Conservation (phyloP, 441 rosid genomes). For the Adansonia grandidieri region DNA sequence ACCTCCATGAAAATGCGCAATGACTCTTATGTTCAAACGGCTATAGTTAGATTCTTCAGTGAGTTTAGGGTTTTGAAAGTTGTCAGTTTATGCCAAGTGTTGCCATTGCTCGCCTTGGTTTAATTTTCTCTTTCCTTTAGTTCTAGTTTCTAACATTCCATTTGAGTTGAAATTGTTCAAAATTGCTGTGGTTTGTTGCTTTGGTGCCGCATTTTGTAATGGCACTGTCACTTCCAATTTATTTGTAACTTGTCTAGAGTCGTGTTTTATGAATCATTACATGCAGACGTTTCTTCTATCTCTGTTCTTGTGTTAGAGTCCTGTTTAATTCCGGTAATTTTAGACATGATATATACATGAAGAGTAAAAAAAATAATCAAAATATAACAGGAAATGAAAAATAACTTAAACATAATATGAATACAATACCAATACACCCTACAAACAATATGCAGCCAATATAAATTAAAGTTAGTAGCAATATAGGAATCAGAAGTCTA, state of each 20-base stretch:
- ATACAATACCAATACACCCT: no score
- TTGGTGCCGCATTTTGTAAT: conserved; percentile 36
- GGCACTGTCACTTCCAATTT: conserved; percentile 25
- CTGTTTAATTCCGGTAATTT: no score
- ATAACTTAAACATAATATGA: no score
- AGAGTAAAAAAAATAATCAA: no score
- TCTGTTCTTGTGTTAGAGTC: not conserved
- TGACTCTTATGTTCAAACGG: conserved; percentile 21
- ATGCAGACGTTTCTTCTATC: not conserved
- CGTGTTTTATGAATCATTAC: conserved; percentile 17
- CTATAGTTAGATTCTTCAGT: conserved; percentile 25
- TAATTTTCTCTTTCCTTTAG: not conserved
- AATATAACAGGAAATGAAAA: no score
- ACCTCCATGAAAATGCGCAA: conserved; percentile 13
- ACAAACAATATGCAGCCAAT: not conserved
- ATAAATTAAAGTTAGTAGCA: not conserved
- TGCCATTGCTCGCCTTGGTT: not conserved
- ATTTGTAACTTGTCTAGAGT: conserved; percentile 19
- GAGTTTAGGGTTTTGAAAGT: conserved; percentile 20
- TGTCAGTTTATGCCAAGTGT: conserved; percentile 13
- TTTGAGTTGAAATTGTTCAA: conserved; percentile 19
- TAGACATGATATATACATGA: no score
- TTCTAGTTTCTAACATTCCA: conserved; percentile 10
- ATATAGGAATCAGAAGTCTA: not conserved
- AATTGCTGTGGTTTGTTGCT: conserved; percentile 18